These are phyloP conservation scores for Suillus fuscotomentosus DNA, from an alignment of 768 basidiomycete species.

Conservation along the genomic window DNA sequence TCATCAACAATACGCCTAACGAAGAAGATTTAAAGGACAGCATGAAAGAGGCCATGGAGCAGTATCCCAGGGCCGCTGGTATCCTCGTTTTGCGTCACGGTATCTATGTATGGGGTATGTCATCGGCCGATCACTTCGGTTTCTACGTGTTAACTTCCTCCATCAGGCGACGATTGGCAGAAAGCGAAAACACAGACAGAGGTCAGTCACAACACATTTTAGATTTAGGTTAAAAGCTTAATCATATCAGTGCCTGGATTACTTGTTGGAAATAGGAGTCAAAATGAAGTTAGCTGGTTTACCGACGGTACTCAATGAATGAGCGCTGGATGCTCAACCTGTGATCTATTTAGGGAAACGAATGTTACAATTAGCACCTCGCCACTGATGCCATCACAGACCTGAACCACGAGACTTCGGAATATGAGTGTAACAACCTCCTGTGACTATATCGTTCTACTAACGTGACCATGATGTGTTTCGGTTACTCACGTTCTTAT, in stretches of 20 bases:
- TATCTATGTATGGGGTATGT: slow-evolving; percentile 82
- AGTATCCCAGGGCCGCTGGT: slow-evolving; percentile 76
- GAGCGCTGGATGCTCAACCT: slow-evolving; percentile 8
- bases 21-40: slow-evolving; percentile 88
- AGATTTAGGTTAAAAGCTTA: slow-evolving; percentile 10
- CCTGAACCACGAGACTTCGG: neutral
- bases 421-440: neutral
- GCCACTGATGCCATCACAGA: neutral
- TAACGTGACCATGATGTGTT: neutral
- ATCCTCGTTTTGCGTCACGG: slow-evolving; percentile 79
- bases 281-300: slow-evolving; percentile 73
- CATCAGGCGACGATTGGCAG: slow-evolving; percentile 67
- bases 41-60: slow-evolving; percentile 83
- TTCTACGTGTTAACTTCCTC: slow-evolving; percentile 13
- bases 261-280: slow-evolving; percentile 85
- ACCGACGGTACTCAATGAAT: slow-evolving; percentile 40
- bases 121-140: neutral
- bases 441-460: neutral
- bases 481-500: neutral
- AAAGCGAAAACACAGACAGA: slow-evolving; percentile 89
- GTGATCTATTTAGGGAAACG: neutral
- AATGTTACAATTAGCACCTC: neutral
- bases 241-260: slow-evolving; percentile 72
- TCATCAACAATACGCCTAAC: slow-evolving; percentile 89
- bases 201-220: slow-evolving; percentile 33